Conservation (phyloP, 2,329 filamentous ascomycete genomes). For the Thielaviopsis punctulata region DNA sequence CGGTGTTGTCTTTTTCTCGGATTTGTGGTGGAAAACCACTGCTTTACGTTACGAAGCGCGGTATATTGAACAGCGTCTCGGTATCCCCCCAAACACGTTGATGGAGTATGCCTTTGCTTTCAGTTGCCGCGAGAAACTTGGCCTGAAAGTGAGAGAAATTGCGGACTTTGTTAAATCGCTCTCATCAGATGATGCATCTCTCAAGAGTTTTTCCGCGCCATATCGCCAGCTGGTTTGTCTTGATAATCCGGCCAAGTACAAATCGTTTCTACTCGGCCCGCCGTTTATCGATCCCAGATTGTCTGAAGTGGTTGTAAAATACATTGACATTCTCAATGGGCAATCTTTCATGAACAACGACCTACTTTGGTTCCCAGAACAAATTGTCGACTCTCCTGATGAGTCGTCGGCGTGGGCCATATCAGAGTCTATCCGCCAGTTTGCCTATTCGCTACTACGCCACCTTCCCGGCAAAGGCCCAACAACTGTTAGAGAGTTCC, state of each 20-base stretch:
- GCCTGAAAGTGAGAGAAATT: not conserved
- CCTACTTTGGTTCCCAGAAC: slow-evolving; percentile 42
- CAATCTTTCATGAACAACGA: slow-evolving; percentile 12
- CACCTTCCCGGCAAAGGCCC: slow-evolving; percentile 12
- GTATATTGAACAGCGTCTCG: slow-evolving; percentile 26
- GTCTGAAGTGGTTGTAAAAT: slow-evolving; percentile 23
- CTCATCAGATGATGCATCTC: not conserved
- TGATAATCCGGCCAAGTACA: not conserved
- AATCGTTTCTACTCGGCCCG: not conserved
- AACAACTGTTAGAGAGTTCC: slow-evolving; percentile 20
- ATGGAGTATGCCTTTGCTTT: slow-evolving; percentile 19
- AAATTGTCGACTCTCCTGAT: slow-evolving; percentile 35
- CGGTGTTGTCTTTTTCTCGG: slow-evolving; percentile 43
- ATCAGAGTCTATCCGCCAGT: slow-evolving; percentile 29
- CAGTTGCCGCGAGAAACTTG: slow-evolving; percentile 11
- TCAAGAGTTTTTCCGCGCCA: not conserved
- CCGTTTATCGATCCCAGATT: slow-evolving; percentile 21
- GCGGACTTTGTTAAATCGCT: not conserved
- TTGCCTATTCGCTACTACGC: slow-evolving; percentile 36
- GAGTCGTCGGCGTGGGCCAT: slow-evolving; percentile 32
- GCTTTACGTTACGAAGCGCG: slow-evolving; percentile 19
- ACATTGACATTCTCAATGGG: slow-evolving; percentile 12
- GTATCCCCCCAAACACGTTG: slow-evolving; percentile 17
- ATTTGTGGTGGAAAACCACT: slow-evolving; percentile 14
- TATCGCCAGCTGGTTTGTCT: slow-evolving; percentile 4